Conservation (phyloP, 139 green algal genomes). For the Picochlorum sp. region DNA sequence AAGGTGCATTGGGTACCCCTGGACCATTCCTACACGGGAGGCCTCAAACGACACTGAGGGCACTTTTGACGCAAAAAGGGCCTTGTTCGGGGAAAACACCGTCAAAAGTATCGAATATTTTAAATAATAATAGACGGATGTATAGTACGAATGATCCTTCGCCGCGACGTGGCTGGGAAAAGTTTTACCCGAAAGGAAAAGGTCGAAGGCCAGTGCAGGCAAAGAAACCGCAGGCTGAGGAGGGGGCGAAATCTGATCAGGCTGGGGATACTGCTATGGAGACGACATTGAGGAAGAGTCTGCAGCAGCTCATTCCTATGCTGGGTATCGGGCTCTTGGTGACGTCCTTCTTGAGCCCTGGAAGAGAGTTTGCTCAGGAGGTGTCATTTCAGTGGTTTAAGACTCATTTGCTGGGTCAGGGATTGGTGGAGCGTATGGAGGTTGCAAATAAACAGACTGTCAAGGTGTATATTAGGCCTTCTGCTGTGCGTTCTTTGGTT, state of each 20-base stretch:
- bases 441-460: slow-evolving; percentile 87
- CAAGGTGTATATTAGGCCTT: slow-evolving; percentile 48
- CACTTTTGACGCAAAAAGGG: no score
- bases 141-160: slow-evolving; percentile 28
- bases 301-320: slow-evolving; percentile 25
- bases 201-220: slow-evolving; percentile 1
- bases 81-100: no score
- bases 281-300: not conserved
- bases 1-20: no score
- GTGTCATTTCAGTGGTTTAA: slow-evolving; percentile 89
- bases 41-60: no score
- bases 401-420: slow-evolving; percentile 69
- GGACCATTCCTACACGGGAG: no score
- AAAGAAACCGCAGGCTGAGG: slow-evolving; percentile 22
- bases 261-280: slow-evolving; percentile 12
- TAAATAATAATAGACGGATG: slow-evolving; percentile 5
- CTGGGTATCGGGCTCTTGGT: slow-evolving; percentile 15
- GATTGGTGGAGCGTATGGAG: slow-evolving; percentile 77
- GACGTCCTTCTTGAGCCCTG: slow-evolving; percentile 16
- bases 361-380: slow-evolving; percentile 52
- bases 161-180: slow-evolving; percentile 26
- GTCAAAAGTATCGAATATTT: no score
- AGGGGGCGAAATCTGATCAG: not conserved
- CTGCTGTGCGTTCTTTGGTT: slow-evolving; percentile 6
- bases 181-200: slow-evolving; percentile 52